Evolutionary conservation across 768 basidiomycete species (phyloP), one percentile per base, ranked within the genome.

Genomic region (Lactarius hengduanensis): DNA sequence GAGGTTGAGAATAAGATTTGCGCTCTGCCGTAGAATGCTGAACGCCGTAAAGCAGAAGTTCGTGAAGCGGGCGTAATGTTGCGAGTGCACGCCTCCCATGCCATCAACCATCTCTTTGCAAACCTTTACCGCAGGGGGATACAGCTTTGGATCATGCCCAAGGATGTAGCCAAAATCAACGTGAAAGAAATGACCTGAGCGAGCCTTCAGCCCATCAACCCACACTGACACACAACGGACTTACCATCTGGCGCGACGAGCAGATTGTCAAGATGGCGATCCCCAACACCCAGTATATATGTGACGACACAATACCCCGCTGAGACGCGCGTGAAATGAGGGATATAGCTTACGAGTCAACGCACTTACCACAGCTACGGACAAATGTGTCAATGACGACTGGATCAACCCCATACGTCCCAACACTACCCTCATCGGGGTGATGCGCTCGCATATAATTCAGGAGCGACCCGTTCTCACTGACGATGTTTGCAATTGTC

Each of bases 81-180:
- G 85, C 7, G 95, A 96, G 72, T 91, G 86, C 1, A 92, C 88
- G 13, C 97, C 96, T n/a, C 97, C 97, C 95, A 99, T 96, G 13
- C 92, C 96, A 74, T 99, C 97, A 0, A 98, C 94, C 97, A 98
- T 99, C 75, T 98, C 97, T 73, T 96, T 96, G 78, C 96, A 98
- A 47, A 99, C 92, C 76, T 99, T 99, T 70, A 98, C 96, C 15
- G 95, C 92, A 7, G 97, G 97, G 2, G 97, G 96, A 74, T 96
- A 96, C 0, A 95, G 94, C 73, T 99, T 98, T 0, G 97, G 97
- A 74, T 98, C 97, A 2, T 95, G 89, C 3, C 97, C 97, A 16
- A 98, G 84, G 72, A 98, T 98, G 77, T 98, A 99, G 2, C 97
- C 96, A 73, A 98, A 99, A 75, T 98, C 97, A 68, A 98, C 97